These are phyloP conservation scores for Hypomontagnella submonticulosa DNA, from an alignment of 495 filamentous ascomycete species.

Conservation along the genomic window DNA sequence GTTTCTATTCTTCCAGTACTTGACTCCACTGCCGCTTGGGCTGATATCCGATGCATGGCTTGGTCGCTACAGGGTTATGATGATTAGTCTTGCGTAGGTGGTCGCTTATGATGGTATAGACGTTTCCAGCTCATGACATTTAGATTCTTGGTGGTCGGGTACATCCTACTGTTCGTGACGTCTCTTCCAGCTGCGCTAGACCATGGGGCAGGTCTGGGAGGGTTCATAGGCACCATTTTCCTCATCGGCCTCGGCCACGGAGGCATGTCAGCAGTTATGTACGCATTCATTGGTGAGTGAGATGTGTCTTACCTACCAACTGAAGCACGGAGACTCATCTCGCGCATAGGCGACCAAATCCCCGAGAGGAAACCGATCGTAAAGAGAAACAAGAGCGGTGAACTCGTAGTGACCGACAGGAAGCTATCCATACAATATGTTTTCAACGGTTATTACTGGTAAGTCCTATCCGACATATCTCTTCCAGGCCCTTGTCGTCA, in stretches of 20 bases:
- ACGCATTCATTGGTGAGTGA: conserved; percentile 11
- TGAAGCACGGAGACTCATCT: too few species aligned
- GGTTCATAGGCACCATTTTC: conserved; percentile 2
- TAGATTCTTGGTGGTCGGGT: background rate
- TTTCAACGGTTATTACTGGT: conserved; percentile 62
- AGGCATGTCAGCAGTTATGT: conserved; percentile 16
- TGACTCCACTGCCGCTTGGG: conserved; percentile 5
- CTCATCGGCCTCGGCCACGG: conserved; percentile 10
- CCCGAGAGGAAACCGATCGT: conserved; percentile 45
- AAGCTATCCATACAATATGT: conserved; percentile 58
- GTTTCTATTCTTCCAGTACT: conserved; percentile 15
- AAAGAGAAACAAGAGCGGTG: conserved; percentile 48
- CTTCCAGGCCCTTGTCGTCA: too few species aligned
- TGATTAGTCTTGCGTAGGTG: background rate
- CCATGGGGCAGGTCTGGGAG: background rate
- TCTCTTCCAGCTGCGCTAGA: background rate
- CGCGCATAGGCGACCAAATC: conserved; percentile 13
- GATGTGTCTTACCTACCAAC: too few species aligned
- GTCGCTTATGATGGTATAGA: too few species aligned
- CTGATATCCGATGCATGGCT: conserved; percentile 11
- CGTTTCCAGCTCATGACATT: too few species aligned
- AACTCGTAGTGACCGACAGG: conserved; percentile 53
- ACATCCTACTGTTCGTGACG: background rate
- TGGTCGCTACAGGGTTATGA: conserved; percentile 14
- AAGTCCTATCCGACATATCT: too few species aligned